phyloP scores from a whole-genome alignment of 176 grass and related monocot genomes.

The Oryza brachyantha region DNA sequence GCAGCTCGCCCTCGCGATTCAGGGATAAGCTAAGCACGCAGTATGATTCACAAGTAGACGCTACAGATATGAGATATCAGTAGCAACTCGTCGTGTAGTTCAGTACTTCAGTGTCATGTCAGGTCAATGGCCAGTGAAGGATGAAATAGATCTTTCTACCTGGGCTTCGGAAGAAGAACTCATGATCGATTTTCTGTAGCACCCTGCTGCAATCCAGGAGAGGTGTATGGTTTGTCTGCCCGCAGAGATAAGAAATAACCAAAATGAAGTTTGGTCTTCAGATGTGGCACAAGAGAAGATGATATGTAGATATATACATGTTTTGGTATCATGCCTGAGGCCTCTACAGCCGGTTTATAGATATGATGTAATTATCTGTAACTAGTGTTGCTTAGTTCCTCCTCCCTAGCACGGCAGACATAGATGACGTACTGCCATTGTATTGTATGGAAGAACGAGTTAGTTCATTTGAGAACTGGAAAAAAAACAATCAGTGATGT shows the following conservation, averaged over 20 bases:
- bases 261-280: background rate
- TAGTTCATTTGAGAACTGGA: background rate
- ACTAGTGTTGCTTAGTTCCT: conserved; percentile 6
- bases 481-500: background rate
- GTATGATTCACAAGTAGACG: background rate
- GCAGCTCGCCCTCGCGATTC: conserved; percentile 56
- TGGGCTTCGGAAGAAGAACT: background rate
- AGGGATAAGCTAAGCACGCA: conserved; percentile 34
- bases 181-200: background rate
- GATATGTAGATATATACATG: conserved; percentile 48
- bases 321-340: conserved; percentile 35
- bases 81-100: conserved; percentile 37
- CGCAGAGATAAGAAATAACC: conserved; percentile 27
- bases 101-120: background rate
- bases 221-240: conserved; percentile 9
- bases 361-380: conserved; percentile 39
- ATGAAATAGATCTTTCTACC: conserved; percentile 22
- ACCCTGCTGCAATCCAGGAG: background rate
- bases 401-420: background rate
- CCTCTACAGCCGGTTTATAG: conserved; percentile 4
- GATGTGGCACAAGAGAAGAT: conserved; percentile 1
- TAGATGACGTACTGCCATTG: background rate
- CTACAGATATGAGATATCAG: conserved; percentile 6
- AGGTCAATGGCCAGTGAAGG: conserved; percentile 6
- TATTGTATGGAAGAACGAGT: conserved; percentile 18